These are phyloP conservation scores for Naumovozyma castellii DNA, from an alignment of 805 yeast genomes.

Conservation along the genomic window DNA sequence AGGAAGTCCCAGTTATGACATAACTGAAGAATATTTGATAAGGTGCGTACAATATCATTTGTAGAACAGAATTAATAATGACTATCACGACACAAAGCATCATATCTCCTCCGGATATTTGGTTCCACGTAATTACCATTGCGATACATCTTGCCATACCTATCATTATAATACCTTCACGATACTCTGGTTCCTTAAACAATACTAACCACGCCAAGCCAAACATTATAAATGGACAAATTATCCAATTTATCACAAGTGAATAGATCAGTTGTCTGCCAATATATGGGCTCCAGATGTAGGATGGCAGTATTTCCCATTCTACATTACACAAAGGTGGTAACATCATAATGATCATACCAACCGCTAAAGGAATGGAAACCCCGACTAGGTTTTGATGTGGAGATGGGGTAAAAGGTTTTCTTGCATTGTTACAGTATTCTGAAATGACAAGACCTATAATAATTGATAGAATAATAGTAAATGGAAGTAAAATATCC, in stretches of 20 bases:
- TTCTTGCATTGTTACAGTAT: conserved; percentile 32
- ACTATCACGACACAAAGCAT: conserved; percentile 46
- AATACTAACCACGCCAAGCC: conserved; percentile 46
- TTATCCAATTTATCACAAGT: conserved; percentile 42
- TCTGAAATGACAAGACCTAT: conserved; percentile 35
- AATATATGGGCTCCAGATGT: conserved; percentile 17
- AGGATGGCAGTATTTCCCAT: conserved; percentile 36
- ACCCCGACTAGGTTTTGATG: conserved; percentile 31
- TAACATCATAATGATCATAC: conserved; percentile 46
- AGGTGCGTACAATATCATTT: conserved; percentile 45
- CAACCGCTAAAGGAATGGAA: conserved; percentile 39
- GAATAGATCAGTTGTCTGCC: conserved; percentile 32
- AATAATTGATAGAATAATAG: conserved; percentile 32
- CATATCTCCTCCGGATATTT: conserved; percentile 43
- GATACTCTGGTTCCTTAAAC: conserved; percentile 39
- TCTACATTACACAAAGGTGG: conserved; percentile 48
- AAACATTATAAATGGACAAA: conserved; percentile 49
- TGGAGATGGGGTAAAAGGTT: conserved; percentile 26
- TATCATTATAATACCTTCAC: conserved; percentile 49
- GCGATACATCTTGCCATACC: conserved; percentile 55
- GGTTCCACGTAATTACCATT: conserved; percentile 53
- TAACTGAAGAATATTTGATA: conserved; percentile 39
- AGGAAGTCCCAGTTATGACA: conserved; percentile 28
- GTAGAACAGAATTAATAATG: conserved; percentile 41
- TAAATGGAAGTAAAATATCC: conserved; percentile 32